These are phyloP conservation scores for Suhomyces canberraensis DNA, from an alignment of 805 yeast species.

Conservation along the genomic window DNA sequence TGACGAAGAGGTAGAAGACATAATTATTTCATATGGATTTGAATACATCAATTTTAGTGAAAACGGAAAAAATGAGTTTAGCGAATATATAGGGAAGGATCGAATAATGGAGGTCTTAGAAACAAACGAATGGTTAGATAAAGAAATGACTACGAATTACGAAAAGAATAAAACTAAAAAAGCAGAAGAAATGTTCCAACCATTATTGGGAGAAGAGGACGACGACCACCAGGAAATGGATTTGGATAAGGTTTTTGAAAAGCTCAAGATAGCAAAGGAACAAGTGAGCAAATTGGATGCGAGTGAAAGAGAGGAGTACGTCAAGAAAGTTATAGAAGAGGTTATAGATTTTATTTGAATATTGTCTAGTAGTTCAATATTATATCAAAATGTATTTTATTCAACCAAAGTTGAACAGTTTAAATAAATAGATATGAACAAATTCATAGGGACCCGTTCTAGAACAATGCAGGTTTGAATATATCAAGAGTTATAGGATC, in stretches of 20 bases:
- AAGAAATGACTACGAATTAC: conserved; percentile 13
- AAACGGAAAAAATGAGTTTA: conserved; percentile 37
- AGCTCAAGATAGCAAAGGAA: conserved; percentile 34
- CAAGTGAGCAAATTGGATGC: conserved; percentile 21
- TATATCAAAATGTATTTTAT: no score
- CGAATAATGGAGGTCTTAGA: conserved; percentile 47
- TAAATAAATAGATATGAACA: no score
- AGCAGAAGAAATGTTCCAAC: conserved; percentile 23
- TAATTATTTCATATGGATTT: conserved; percentile 34
- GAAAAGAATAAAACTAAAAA: conserved; percentile 18
- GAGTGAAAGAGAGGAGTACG: conserved; percentile 29
- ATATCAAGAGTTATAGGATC: no score
- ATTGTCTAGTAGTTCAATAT: no score
- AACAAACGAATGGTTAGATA: conserved; percentile 44
- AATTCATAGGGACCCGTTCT: no score
- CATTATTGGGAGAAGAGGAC: conserved; percentile 17
- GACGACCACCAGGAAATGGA: conserved; percentile 16
- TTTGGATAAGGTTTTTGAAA: conserved; percentile 29
- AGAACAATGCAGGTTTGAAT: no score
- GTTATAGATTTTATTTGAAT: conserved; percentile 34
- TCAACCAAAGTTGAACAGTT: no score
- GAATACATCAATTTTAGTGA: conserved; percentile 39
- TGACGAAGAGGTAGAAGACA: conserved; percentile 37
- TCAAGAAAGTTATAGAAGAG: conserved; percentile 35
- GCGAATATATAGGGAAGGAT: conserved; percentile 41